Base-by-base conservation (phyloP, 2,329 filamentous ascomycete genomes). In the Calonectria pauciramosa region DNA sequence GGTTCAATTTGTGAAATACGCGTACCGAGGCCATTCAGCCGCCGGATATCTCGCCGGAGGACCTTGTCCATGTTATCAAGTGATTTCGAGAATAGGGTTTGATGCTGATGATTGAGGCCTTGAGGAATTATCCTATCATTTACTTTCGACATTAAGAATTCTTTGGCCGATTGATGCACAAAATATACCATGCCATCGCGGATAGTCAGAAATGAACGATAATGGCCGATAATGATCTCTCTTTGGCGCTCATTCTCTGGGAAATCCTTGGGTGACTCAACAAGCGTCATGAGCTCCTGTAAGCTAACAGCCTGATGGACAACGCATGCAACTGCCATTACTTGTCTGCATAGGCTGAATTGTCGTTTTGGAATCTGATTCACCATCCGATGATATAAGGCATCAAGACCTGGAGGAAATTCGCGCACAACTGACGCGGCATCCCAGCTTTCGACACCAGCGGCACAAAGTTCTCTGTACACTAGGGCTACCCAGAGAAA, bases 141-240 rank as follows among this genome's bases (percentile, higher is more conserved):
- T 8, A 80, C 72, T 28, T 51, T 14, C 26, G 76, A 47, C 87
- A 56, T 38, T 1, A 89, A 70, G 74, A 81, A 86, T n/a, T 88
- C 86, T 73, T 87, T 87, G 0, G 86, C 87, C 4, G 86, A 87
- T 71, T 87, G 83, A 76, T 88, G 86, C 3, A 89, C 81, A 76
- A 87, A 83, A 63, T 79, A 84, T 11, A 88, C 56, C 0, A 32
- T 75, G 1, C 56, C 70, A 0, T 84, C 66, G 38, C 78, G 80
- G 44, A 86, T 18, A 1, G 81, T 86, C 0, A 88, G 76, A 67
- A 88, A 86, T 8, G 85, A 89, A 23, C 86, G 70, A 18, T 85
- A 88, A 4, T 72, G 30, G 30, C 30, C 23, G 2, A 71, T 49
- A 14, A 88, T 77, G 9, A 86, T 76, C 6, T 84, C 72, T 41